phyloP scores from a whole-genome alignment of 1,284 basidiomycete species.

The Boletus nobilissimus region DNA sequence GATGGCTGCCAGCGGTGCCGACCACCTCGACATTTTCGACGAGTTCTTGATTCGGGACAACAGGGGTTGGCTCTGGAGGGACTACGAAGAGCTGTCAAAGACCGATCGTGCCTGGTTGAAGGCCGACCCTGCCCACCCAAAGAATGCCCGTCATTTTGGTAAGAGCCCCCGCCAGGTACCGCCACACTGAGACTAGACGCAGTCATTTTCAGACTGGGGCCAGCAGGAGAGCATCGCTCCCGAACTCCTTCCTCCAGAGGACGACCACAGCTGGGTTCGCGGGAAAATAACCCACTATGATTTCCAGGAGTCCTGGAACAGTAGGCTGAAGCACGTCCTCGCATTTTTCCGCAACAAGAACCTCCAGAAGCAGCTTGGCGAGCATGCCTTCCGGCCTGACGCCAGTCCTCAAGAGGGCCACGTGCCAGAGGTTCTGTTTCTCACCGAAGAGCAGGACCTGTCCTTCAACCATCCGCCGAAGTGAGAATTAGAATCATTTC shows the following conservation, averaged over 20 bases:
- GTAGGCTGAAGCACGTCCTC: not conserved
- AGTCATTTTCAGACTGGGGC: not conserved
- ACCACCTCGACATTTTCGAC: not conserved
- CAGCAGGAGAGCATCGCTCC: not conserved
- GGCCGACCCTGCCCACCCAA: not conserved
- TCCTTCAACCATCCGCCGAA: not conserved
- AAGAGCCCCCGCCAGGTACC: not conserved
- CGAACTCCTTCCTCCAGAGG: not conserved
- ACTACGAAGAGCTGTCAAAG: not conserved
- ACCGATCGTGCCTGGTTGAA: not conserved
- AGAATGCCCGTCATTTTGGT: not conserved
- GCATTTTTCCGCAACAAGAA: not conserved
- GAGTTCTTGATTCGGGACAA: not conserved
- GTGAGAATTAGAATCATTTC: no score
- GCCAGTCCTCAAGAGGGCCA: not conserved
- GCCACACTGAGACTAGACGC: not conserved
- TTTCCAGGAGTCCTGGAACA: not conserved
- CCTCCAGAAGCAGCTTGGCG: not conserved
- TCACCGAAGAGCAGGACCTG: not conserved
- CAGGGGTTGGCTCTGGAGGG: not conserved
- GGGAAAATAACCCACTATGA: not conserved
- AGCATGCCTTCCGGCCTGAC: not conserved
- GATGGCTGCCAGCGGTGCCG: not conserved
- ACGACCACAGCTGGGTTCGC: not conserved
- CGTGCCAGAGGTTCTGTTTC: not conserved